A percentile compares a stretch with the other conserved stretches of the same genome.
Conservation (phyloP, 495 filamentous ascomycete genomes). For the Tuber microsphaerosporum region DNA sequence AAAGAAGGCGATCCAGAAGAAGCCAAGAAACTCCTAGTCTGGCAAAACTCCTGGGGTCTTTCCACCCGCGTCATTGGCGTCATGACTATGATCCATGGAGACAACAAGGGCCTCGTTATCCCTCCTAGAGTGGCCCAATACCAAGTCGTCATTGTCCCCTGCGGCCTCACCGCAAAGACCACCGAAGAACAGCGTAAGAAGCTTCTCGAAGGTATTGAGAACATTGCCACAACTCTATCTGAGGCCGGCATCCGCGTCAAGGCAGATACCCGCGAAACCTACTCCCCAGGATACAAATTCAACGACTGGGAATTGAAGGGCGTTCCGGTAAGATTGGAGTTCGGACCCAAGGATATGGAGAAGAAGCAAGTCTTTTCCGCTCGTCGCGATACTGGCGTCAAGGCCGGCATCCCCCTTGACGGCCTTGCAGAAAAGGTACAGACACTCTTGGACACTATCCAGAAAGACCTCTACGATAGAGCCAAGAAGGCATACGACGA, state of each 20-base stretch:
- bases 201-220: constrained; percentile 63
- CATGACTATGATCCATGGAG: constrained; percentile 96
- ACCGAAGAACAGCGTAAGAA: constrained; percentile 65
- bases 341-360: constrained; percentile 84
- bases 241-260: constrained; percentile 62
- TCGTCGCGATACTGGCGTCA: constrained; percentile 82
- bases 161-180: constrained; percentile 81
- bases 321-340: constrained; percentile 85
- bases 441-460: constrained; percentile 79
- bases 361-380: constrained; percentile 75
- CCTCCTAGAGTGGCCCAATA: constrained; percentile 75
- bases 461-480: constrained; percentile 73
- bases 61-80: constrained; percentile 92
- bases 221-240: constrained; percentile 57
- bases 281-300: constrained; percentile 95
- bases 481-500: constrained; percentile 66
- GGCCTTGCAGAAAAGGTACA: constrained; percentile 65
- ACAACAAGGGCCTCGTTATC: constrained; percentile 87
- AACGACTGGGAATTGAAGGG: constrained; percentile 96
- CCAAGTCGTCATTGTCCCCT: constrained; percentile 84
- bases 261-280: constrained; percentile 71
- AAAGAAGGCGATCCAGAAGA: constrained; percentile 60
- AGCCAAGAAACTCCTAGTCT: constrained; percentile 66
- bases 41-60: constrained; percentile 98
- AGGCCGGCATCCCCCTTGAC: constrained; percentile 62